phyloP scores from a whole-genome alignment of 139 green algal genomes.

The Auxenochlorella pyrenoidosa region DNA sequence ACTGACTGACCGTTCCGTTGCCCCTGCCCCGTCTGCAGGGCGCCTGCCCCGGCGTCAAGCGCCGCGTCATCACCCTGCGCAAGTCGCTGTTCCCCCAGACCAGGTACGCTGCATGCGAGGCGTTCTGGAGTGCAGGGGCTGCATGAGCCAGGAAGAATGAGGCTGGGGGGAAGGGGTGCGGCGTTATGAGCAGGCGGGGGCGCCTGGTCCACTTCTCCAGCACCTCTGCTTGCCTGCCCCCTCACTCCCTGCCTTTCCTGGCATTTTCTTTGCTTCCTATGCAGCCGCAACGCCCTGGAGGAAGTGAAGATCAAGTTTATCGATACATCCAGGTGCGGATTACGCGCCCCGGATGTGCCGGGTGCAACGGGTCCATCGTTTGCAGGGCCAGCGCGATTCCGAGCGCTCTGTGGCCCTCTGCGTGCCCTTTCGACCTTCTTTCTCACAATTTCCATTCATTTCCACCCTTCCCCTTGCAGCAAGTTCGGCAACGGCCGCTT shows the following conservation, averaged over 20 bases:
- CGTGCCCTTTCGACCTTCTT: too few relatives aligned
- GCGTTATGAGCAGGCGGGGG: too few relatives aligned
- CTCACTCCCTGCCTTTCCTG: too few relatives aligned
- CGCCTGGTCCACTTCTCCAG: too few relatives aligned
- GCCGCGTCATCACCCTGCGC: slow-evolving; percentile 97
- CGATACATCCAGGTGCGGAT: slow-evolving; percentile 80
- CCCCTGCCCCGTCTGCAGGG: slow-evolving; percentile 58
- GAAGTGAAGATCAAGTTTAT: slow-evolving; percentile 92
- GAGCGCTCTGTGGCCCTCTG: too few relatives aligned
- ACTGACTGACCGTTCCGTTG: too few relatives aligned
- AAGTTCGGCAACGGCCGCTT: slow-evolving; percentile 99
- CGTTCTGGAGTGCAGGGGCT: too few relatives aligned
- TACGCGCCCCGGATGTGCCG: not conserved
- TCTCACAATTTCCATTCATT: not conserved
- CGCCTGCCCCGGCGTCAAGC: slow-evolving; percentile 89
- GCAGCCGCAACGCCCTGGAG: not conserved
- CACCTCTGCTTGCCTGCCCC: too few relatives aligned
- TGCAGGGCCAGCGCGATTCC: too few relatives aligned
- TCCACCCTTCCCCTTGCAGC: slow-evolving; percentile 43
- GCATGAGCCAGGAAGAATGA: too few relatives aligned
- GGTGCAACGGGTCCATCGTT: not conserved
- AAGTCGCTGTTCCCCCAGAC: slow-evolving; percentile 94
- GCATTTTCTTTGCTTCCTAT: not conserved
- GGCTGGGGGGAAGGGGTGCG: too few relatives aligned
- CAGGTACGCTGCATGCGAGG: too few relatives aligned